Evolutionary conservation across 352 stramenopile species (phyloP), one percentile per base, ranked within the genome.

Genomic region (Globisporangium emineosum): DNA sequence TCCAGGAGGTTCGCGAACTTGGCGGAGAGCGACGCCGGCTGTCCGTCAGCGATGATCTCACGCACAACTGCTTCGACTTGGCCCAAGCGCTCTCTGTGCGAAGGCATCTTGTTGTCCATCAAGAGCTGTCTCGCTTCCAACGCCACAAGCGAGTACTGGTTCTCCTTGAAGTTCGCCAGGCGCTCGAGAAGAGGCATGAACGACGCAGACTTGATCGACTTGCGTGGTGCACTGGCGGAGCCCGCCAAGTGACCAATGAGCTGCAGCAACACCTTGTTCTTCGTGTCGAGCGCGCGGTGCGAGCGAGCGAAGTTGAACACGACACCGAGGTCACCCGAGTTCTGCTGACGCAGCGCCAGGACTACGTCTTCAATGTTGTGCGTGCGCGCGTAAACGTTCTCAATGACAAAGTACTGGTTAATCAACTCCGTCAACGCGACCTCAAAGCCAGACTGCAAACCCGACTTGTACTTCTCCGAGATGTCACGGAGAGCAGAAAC

Each of bases 101-200:
- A 98, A 37, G 97, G 96, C 80, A 98, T 98, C 72, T 97, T 98
- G 74, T 98, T 92, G 72, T 98, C 85, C 55, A 99, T 96, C 9
- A 99, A 78, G 42, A 99, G 79, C 70, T 98, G 97, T 64, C 97
- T 87, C 27, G 97, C 97, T 69, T 97, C 84, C 58, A 99, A 81
- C 10, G 97, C 93, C 43, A 99, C 80, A 13, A 94, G 71, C 52
- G 93, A 97, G 80, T 99, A 99, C 67, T 90, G 71, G 55, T 92
- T 93, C 66, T 95, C 83, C 70, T 91, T 89, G 65, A 97, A 88
- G 52, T 89, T 91, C 8, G 89, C 82, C 17, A 98, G 75, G 23
- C 86, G 75, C 65, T 97, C 90, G 3, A 98, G 75, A 33, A 97
- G 73, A 42, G 89, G 76, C 69, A 93, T 71, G 60, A 96, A 93